Evolutionary conservation across 371 early-diverging fungal species (phyloP).

Genomic region (Nematocida sp.): DNA sequence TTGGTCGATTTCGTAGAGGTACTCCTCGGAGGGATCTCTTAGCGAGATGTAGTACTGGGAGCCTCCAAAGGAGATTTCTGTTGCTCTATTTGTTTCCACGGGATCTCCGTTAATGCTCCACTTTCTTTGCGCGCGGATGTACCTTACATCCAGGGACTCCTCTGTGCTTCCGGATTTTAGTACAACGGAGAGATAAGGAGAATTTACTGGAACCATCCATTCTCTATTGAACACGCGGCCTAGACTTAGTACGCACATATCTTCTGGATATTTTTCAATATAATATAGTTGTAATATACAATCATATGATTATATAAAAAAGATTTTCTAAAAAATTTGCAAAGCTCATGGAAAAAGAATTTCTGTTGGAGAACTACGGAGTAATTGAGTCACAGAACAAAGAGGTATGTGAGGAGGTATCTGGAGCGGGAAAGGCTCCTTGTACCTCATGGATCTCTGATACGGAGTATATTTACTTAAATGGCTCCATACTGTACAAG

Average conservation of each 20-base stretch:
- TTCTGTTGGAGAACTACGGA: constrained; percentile 37
- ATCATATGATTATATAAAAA: not conserved
- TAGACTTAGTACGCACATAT: not conserved
- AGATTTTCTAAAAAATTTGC: constrained; percentile 31
- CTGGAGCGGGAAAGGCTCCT: too few relatives aligned
- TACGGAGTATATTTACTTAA: too few relatives aligned
- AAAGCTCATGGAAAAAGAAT: constrained; percentile 36
- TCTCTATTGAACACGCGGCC: constrained; percentile 13
- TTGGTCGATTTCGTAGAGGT: constrained; percentile 17
- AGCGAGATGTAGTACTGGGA: constrained; percentile 8
- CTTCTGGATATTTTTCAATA: not conserved
- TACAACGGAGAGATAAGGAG: not conserved
- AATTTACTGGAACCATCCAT: constrained; percentile 4
- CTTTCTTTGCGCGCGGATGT: not conserved
- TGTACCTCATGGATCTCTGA: too few relatives aligned
- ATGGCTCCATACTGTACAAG: too few relatives aligned
- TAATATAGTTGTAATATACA: not conserved
- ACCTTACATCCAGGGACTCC: not conserved
- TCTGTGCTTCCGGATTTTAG: not conserved
- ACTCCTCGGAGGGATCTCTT: not conserved
- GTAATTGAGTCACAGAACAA: constrained; percentile 17
- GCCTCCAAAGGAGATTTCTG: constrained; percentile 5
- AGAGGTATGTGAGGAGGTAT: too few relatives aligned
- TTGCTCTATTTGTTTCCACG: not conserved
- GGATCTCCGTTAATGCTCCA: constrained; percentile 17